phyloP scores from a whole-genome alignment of 306 rosid genomes.

The Hippophae gyantsensis region DNA sequence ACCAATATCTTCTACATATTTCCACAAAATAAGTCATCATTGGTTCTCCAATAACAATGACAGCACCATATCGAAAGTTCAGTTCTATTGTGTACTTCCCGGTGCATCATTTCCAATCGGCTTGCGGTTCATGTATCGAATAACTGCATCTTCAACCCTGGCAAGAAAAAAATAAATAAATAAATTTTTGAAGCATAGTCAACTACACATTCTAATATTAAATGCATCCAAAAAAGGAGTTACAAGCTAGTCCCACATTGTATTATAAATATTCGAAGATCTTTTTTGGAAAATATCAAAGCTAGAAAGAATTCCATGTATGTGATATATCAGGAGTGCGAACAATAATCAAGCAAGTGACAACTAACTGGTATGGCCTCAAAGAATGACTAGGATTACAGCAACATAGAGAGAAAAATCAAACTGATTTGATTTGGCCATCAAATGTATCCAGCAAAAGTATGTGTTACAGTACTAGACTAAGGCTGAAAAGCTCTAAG shows the following conservation, averaged over 20 bases:
- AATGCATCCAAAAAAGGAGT: background rate
- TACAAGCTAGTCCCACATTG: background rate
- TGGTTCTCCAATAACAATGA: constrained; percentile 7
- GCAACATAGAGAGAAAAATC: background rate
- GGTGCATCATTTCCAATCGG: constrained; percentile 75
- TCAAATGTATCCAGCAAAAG: background rate
- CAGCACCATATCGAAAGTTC: constrained; percentile 17
- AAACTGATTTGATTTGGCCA: background rate
- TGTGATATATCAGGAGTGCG: background rate
- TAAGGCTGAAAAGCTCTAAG: too few relatives aligned
- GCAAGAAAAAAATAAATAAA: background rate
- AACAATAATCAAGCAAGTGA: background rate
- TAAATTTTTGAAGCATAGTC: too few relatives aligned
- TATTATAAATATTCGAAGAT: too few relatives aligned
- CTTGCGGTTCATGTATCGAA: constrained; percentile 85
- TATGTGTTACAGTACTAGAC: too few relatives aligned
- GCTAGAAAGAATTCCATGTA: background rate
- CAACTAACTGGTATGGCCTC: background rate
- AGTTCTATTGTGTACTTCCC: constrained; percentile 53
- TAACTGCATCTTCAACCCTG: constrained; percentile 99
- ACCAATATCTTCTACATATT: background rate
- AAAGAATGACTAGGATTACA: background rate
- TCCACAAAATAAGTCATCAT: constrained; percentile 2
- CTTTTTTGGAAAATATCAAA: background rate
- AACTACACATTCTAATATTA: too few relatives aligned